Evolutionary conservation across 148 eudicot species (phyloP), one percentile per base, ranked within the genome.

Genomic region (Camellia japonica): DNA sequence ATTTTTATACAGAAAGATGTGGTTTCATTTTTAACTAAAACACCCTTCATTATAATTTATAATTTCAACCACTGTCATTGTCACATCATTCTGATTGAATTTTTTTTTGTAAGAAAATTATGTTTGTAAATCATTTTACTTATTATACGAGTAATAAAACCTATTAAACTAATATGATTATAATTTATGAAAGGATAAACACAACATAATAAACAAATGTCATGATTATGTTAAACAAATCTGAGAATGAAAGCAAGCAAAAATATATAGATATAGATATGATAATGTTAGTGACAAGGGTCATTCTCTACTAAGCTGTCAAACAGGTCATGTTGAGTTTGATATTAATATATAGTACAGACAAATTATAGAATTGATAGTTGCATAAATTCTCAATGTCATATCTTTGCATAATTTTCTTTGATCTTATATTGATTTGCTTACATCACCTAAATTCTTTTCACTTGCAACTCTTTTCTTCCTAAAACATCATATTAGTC

Each of bases 251-350:
- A 52, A 72, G 6, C 6, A 52, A 51, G 3, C 47, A 47, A 47
- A 49, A 47, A n/a, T 20, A 38, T 5, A 44, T 47, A 7, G 38
- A 12, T 11, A 42, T 66, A 41, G 46, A 7, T 4, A 49, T 49
- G 52, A 49, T 49, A 30, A 30, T 30, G 38, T 41, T 64, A 18
- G 56, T 19, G 58, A 70, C 56, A 70, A 47, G 6, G 12, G 59
- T 71, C 59, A 71, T 44, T 70, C 75, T 49, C 42, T 71, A 49
- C 43, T 49, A 49, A 2, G 41, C 75, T 51, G 60, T 51, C 75
- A 23, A 19, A 12, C 4, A 0, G n/a, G 42, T 10, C 7, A 3
- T n/a, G 16, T 20, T 71, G 49, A 67, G 41, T 41, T 67, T 41
- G 20, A 9, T 20, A 11, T 10, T 19, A 51, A 71, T 52, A 4